These are phyloP conservation scores for Eucalyptus viminalis DNA, from an alignment of 345 rosid genomes.

Conservation along the genomic window DNA sequence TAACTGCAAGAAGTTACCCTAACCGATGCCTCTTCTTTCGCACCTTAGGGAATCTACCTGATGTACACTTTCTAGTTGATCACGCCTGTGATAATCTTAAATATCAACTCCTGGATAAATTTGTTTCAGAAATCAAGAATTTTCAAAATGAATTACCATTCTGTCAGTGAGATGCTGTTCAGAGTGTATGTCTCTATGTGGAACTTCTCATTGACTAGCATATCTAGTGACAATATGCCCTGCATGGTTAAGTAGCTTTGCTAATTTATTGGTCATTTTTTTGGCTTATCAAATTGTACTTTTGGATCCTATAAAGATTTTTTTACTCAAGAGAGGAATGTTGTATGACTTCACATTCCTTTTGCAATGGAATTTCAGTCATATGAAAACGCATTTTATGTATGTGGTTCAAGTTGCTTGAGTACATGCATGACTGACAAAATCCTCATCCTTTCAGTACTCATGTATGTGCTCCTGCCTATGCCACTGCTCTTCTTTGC, in stretches of 20 bases:
- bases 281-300: neutral
- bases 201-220: neutral
- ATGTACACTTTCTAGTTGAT: neutral
- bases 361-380: neutral
- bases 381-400: neutral
- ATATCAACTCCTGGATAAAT: neutral
- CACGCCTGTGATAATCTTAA: neutral
- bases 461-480: constrained; percentile 90
- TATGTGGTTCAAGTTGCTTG: neutral
- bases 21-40: neutral
- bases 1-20: neutral
- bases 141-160: neutral
- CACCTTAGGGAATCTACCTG: neutral
- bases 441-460: constrained; percentile 26
- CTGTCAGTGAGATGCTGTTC: neutral
- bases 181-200: neutral
- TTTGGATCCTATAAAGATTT: neutral
- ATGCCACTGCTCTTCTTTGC: constrained; percentile 86
- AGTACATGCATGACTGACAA: neutral
- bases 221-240: neutral
- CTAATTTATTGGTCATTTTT: neutral
- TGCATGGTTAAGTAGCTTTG: neutral
- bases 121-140: neutral
- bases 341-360: neutral
- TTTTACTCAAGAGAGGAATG: neutral